These are phyloP conservation scores for Flaveria robusta DNA, from an alignment of 129 eudicot species.

Conservation along the genomic window DNA sequence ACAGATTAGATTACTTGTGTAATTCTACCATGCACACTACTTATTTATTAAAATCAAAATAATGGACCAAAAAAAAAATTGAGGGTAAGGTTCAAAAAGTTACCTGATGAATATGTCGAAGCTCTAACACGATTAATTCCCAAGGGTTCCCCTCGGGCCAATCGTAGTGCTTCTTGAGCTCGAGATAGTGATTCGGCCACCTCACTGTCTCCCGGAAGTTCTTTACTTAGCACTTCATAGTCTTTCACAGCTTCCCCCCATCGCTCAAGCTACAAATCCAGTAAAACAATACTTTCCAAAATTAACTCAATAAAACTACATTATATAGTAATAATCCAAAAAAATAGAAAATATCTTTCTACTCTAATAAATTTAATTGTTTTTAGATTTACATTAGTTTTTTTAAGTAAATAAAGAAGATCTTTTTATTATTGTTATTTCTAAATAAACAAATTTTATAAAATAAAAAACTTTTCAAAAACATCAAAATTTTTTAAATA, in stretches of 20 bases:
- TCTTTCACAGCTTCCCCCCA: conserved; percentile 61
- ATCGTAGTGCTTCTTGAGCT: conserved; percentile 58
- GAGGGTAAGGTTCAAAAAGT: conserved; percentile 25
- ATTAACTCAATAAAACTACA: conserved; percentile 1
- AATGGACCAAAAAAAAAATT: not conserved
- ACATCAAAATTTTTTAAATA: no score
- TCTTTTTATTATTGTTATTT: no score
- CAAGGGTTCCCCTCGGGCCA: conserved; percentile 41
- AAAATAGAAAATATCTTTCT: no score
- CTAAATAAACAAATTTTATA: no score
- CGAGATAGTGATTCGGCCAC: conserved; percentile 51
- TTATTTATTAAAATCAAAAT: not conserved
- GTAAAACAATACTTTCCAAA: not conserved
- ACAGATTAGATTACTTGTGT: not conserved
- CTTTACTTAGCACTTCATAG: conserved; percentile 51
- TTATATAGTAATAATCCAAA: not conserved
- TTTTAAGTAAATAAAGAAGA: no score
- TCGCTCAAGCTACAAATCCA: conserved; percentile 46
- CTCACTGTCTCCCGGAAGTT: conserved; percentile 60
- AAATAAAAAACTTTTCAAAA: no score
- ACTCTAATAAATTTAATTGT: no score
- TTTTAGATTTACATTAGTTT: no score
- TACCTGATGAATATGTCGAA: conserved; percentile 36
- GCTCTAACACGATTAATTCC: conserved; percentile 33
- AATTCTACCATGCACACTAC: conserved; percentile 5